These are phyloP conservation scores for Pythium rhizo-oryzae DNA, from an alignment of 352 stramenopile genomes.

Conservation along the genomic window DNA sequence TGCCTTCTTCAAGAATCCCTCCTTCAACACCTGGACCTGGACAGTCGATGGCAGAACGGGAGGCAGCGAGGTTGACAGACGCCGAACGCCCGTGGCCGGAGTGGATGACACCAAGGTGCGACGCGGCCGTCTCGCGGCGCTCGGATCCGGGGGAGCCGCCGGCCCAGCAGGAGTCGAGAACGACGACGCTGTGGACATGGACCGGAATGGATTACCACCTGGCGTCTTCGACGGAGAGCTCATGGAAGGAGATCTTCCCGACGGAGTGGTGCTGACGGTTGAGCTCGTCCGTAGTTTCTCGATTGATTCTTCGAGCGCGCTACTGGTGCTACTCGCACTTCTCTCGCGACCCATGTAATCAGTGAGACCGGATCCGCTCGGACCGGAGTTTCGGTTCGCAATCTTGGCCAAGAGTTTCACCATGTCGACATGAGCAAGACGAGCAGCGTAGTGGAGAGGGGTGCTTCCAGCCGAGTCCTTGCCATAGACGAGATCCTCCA, in stretches of 20 bases:
- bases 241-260: slow-evolving; percentile 10
- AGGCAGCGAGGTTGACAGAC: slow-evolving; percentile 54
- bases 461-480: slow-evolving; percentile 78
- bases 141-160: slow-evolving; percentile 13
- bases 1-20: slow-evolving; percentile 83
- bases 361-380: slow-evolving; percentile 36
- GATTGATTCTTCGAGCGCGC: slow-evolving; percentile 39
- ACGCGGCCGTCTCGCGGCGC: slow-evolving; percentile 36
- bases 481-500: slow-evolving; percentile 87
- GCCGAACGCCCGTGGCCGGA: slow-evolving; percentile 35
- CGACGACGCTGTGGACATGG: slow-evolving; percentile 31
- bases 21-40: slow-evolving; percentile 79
- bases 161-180: slow-evolving; percentile 31
- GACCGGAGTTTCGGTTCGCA: slow-evolving; percentile 79
- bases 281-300: slow-evolving; percentile 58
- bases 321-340: slow-evolving; percentile 72
- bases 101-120: slow-evolving; percentile 73
- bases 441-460: slow-evolving; percentile 82
- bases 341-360: slow-evolving; percentile 56
- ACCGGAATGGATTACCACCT: slow-evolving; percentile 19
- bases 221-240: slow-evolving; percentile 26
- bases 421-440: slow-evolving; percentile 83
- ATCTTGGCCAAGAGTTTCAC: slow-evolving; percentile 84
- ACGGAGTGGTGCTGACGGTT: slow-evolving; percentile 24
- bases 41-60: slow-evolving; percentile 67